Evolutionary conservation across 768 basidiomycete species (phyloP), one percentile per base, ranked within the genome.

Genomic region (Boletus rufocinnamomeus): DNA sequence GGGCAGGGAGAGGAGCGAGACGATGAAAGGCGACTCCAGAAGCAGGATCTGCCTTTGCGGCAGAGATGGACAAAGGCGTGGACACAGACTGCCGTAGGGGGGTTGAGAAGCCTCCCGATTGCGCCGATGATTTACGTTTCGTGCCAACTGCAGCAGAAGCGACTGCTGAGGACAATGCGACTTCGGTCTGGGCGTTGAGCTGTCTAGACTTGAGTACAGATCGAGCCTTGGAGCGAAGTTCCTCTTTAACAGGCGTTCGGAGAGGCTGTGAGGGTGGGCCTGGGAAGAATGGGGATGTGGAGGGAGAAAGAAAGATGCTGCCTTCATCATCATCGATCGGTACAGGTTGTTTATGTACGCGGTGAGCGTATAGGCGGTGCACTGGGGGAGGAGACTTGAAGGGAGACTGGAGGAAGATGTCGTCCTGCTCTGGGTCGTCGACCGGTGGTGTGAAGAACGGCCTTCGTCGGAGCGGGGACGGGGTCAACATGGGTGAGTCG

Each of bases 401-500:
- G 9, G 83, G 81, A 35, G 83, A 84, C 56, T 81, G 79, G 9
- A 81, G 74, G 66, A 84, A 84, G 58, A 80, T 71, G 65, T 85
- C 82, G 62, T 85, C 82, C 53, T 71, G 62, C 63, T 81, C 79
- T 41, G 54, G 55, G 13, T 64, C 57, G 51, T 61, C 60, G 45
- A 60, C 59, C 0, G 63, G 72, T 51, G 66, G 68, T 6, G 76
- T 69, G 64, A 79, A 80, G 52, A 78, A 73, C 17, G 74, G 72
- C 13, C 74, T 75, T 61, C 78, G 77, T 52, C 82, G 77, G 59
- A 84, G 78, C 13, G 86, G 86, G 6, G 87, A 88, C 23, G 87
- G 84, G 2, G 85, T 83, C 49, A 84, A 77, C 82, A 87, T 82
- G 46, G 85, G 82, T 34, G 83, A 80, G 64, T 82, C 81, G 63